Base-by-base conservation (phyloP, 768 basidiomycete species). In the Kondoa malvinella region DNA sequence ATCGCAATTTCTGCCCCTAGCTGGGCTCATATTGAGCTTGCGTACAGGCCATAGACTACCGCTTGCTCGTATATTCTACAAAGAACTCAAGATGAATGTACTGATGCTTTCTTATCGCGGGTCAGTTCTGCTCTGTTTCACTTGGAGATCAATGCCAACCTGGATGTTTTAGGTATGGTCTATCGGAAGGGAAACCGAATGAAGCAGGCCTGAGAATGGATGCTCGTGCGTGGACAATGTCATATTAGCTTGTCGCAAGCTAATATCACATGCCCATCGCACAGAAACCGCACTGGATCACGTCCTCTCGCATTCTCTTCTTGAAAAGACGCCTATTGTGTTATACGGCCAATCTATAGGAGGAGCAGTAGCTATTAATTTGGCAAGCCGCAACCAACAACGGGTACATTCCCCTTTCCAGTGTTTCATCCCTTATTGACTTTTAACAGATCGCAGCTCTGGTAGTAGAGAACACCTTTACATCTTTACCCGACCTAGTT, bases 41-140 rank as follows among this genome's bases (percentile, higher is more conserved):
- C 8, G 21, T 1, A 34, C 72, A 79, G 92, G 94, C 0, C 94
- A 97, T 74, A 83, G 94, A 29, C 82, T 96, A 74, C 94, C 92
- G 1, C 79, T 95, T 30, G 92, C 88, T 0, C 82, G 83, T 63
- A 82, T 89, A 34, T 94, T 96, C 75, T 88, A 82, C 74, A 77
- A 83, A 60, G 83, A 84, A 74, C 85, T 90, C 84, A 81, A 88
- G 17, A 95, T 91, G 76, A 96, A 97, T 75, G 90, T 95, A 1
- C 79, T 97, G 56, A 90, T 96, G 86, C 78, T 94, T 68, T 91
- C 88, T 61, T 99, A 99, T 75, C 80, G 94, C 74, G 92, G 92
- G 87, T 89, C 73, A 68, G 85, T 77, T 21, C 30, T 25, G 31
- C 56, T n/a, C 25, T 61, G 32, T 26, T 57, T 29, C 59, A 40